Conservation (phyloP, 192 early-diverging fungal species). For the Umbelopsis isabellina region DNA sequence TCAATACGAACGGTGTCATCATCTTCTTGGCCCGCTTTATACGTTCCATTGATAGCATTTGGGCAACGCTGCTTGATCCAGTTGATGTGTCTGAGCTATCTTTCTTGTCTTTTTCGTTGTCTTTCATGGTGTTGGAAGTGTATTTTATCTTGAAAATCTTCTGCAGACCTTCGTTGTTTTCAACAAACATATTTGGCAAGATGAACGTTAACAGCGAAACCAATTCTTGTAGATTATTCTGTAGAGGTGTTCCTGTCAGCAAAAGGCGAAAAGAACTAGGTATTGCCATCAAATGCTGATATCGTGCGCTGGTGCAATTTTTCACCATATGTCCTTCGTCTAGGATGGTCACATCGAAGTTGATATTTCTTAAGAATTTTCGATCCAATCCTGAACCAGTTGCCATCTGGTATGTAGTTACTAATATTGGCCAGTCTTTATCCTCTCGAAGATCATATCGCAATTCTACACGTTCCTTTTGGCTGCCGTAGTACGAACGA, state of each 20-base stretch:
- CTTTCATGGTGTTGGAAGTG: conserved; percentile 19
- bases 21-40: conserved; percentile 80
- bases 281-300: conserved; percentile 73
- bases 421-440: conserved; percentile 63
- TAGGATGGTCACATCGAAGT: conserved; percentile 72
- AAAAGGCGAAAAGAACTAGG: conserved; percentile 64
- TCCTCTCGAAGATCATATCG: conserved; percentile 55
- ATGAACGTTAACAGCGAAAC: conserved; percentile 85
- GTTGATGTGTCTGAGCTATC: neutral
- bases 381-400: conserved; percentile 72
- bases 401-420: conserved; percentile 86
- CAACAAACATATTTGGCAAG: conserved; percentile 75
- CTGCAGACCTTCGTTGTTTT: conserved; percentile 53
- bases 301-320: conserved; percentile 79
- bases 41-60: conserved; percentile 58
- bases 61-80: conserved; percentile 33
- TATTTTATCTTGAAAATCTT: conserved; percentile 68
- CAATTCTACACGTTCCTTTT: conserved; percentile 56
- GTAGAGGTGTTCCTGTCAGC: conserved; percentile 83
- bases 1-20: conserved; percentile 88
- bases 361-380: conserved; percentile 66
- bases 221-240: conserved; percentile 91
- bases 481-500: conserved; percentile 61
- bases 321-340: conserved; percentile 95
- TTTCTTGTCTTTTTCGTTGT: neutral